phyloP scores from a whole-genome alignment of 2,329 filamentous ascomycete species.

The Xylaria sp. region DNA sequence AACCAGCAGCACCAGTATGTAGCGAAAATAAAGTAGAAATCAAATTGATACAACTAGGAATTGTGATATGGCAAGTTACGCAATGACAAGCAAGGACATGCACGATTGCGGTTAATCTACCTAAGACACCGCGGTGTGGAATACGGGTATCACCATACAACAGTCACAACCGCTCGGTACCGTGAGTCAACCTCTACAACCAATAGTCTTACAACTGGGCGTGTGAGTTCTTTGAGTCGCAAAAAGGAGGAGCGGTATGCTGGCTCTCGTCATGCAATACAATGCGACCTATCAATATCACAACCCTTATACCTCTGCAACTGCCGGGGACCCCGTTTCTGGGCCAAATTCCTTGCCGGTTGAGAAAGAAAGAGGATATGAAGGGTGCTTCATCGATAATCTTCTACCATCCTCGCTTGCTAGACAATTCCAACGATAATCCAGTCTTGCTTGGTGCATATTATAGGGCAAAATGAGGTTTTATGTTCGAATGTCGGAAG shows the following conservation, averaged over 20 bases:
- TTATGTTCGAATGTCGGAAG: constrained; percentile 7
- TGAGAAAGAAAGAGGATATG: neutral
- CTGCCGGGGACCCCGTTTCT: constrained; percentile 16
- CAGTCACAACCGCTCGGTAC: constrained; percentile 1
- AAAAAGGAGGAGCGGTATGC: constrained; percentile 13
- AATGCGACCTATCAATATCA: constrained; percentile 17
- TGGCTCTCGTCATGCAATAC: constrained; percentile 7
- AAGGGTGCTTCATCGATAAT: constrained; percentile 4
- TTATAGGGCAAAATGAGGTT: constrained; percentile 12
- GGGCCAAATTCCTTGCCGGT: neutral
- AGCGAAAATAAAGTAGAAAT: neutral
- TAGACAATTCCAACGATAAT: neutral
- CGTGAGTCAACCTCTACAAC: neutral
- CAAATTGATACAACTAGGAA: neutral
- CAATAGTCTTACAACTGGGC: neutral
- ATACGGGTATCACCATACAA: constrained; percentile 9
- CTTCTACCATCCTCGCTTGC: neutral
- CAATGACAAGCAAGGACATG: neutral
- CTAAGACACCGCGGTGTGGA: neutral
- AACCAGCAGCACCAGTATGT: neutral
- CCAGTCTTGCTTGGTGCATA: constrained; percentile 11
- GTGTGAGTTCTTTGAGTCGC: constrained; percentile 1
- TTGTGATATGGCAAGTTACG: neutral
- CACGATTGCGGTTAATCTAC: neutral
- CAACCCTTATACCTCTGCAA: constrained; percentile 3